phyloP scores from a whole-genome alignment of 495 filamentous ascomycete species.

The Aspergillus diversus region DNA sequence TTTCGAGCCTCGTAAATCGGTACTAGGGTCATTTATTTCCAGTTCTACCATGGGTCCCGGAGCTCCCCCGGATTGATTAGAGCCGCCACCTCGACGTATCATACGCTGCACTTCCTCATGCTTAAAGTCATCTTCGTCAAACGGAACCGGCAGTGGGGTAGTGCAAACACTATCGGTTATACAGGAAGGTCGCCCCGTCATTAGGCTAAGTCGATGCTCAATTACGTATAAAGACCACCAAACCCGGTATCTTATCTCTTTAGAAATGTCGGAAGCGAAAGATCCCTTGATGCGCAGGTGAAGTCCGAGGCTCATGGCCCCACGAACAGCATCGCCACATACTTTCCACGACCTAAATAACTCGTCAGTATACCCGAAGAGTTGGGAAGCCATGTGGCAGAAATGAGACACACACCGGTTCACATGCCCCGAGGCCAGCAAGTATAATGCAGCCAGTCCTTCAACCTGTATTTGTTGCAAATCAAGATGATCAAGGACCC shows the following conservation, averaged over 20 bases:
- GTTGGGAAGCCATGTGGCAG: not conserved
- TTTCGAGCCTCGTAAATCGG: constrained; percentile 28
- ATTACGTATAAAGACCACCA: constrained; percentile 66
- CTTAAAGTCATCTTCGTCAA: constrained; percentile 53
- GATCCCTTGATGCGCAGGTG: constrained; percentile 59
- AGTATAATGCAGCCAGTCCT: constrained; percentile 62
- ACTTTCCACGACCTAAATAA: constrained; percentile 61
- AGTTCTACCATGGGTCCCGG: constrained; percentile 18
- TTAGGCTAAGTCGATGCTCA: constrained; percentile 58
- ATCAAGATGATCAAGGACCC: constrained; percentile 54
- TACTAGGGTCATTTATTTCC: constrained; percentile 21
- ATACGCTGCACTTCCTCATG: constrained; percentile 39
- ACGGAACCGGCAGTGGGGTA: constrained; percentile 57
- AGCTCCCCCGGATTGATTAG: constrained; percentile 28
- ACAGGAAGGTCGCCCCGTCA: constrained; percentile 64
- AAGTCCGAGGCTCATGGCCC: constrained; percentile 61
- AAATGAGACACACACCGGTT: constrained; percentile 54
- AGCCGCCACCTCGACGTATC: constrained; percentile 32
- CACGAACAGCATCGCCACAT: constrained; percentile 59
- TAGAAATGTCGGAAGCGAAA: constrained; percentile 52
- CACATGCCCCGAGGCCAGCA: constrained; percentile 59
- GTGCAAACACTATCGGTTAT: constrained; percentile 58
- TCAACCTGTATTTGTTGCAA: constrained; percentile 62
- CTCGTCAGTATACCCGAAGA: constrained; percentile 17
- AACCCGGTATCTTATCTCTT: constrained; percentile 59